Evolutionary conservation across 805 yeast genomes (phyloP).

Genomic region (Wickerhamiella spandovensis): DNA sequence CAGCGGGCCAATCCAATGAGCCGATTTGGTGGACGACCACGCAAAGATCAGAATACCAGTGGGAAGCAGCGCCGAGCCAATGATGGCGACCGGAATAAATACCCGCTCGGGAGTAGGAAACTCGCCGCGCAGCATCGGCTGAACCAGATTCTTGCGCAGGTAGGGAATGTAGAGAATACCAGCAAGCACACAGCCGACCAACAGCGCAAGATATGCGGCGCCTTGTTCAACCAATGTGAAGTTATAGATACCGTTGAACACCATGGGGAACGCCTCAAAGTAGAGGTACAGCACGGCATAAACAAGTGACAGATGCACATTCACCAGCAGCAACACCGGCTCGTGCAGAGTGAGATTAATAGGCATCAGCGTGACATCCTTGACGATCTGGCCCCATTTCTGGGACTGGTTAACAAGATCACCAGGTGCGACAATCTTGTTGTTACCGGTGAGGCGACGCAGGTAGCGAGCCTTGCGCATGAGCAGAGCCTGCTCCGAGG

Average conservation of each 20-base stretch:
- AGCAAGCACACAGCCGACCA: slow-evolving; percentile 35
- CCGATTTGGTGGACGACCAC: slow-evolving; percentile 36
- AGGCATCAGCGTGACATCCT: slow-evolving; percentile 26
- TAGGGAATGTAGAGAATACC: slow-evolving; percentile 11
- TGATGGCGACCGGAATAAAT: slow-evolving; percentile 24
- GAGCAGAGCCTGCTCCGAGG: slow-evolving; percentile 33
- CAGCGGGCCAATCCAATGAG: slow-evolving; percentile 42
- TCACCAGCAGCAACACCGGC: slow-evolving; percentile 42
- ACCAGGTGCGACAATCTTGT: slow-evolving; percentile 9
- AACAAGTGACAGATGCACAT: slow-evolving; percentile 37
- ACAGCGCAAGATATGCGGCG: slow-evolving; percentile 33
- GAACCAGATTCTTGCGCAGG: background rate
- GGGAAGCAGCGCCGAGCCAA: slow-evolving; percentile 33
- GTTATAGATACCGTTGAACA: slow-evolving; percentile 31
- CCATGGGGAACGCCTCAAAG: slow-evolving; percentile 52
- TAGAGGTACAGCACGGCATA: slow-evolving; percentile 43
- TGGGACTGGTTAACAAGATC: slow-evolving; percentile 6
- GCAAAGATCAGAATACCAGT: slow-evolving; percentile 44
- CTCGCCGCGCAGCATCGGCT: background rate
- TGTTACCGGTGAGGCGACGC: slow-evolving; percentile 29
- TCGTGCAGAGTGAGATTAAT: slow-evolving; percentile 34
- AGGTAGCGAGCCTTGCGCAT: slow-evolving; percentile 36
- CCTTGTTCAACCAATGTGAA: slow-evolving; percentile 39
- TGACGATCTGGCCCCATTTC: slow-evolving; percentile 3
- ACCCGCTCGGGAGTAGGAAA: slow-evolving; percentile 9